Conservation (phyloP, 257 asterid genomes). For the Gardenia jasminoides region DNA sequence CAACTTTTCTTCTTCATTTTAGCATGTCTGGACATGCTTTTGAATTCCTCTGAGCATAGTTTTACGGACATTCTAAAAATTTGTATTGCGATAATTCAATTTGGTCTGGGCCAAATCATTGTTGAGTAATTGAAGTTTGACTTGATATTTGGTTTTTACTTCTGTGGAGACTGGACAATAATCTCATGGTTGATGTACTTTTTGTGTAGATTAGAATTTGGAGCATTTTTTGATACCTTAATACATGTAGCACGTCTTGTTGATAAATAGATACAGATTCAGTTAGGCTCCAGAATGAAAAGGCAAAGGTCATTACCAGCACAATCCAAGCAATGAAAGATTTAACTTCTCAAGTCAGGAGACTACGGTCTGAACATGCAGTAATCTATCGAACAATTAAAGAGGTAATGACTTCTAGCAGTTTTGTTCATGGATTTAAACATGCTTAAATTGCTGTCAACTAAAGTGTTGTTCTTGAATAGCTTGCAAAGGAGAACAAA, state of each 20-base stretch:
- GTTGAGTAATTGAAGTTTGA: not conserved
- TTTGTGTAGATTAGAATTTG: not conserved
- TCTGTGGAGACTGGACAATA: not conserved
- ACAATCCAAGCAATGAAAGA: slow-evolving; percentile 33
- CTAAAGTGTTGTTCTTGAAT: not conserved
- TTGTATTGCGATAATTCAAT: not conserved
- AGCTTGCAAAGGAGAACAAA: slow-evolving; percentile 34
- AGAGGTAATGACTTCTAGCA: slow-evolving; percentile 25
- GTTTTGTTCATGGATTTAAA: not conserved
- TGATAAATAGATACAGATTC: slow-evolving; percentile 13
- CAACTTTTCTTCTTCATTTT: not conserved
- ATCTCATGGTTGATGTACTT: not conserved
- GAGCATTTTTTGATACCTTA: not conserved
- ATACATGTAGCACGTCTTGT: not conserved
- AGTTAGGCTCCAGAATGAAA: slow-evolving; percentile 14
- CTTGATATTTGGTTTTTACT: not conserved
- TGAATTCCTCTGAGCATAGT: not conserved
- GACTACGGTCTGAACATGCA: slow-evolving; percentile 21
- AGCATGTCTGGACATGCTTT: not conserved
- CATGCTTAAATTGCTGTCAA: not conserved
- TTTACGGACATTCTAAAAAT: not conserved
- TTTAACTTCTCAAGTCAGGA: slow-evolving; percentile 25
- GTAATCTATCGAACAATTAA: slow-evolving; percentile 24
- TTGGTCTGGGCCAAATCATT: too few species aligned
- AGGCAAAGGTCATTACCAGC: slow-evolving; percentile 22